Percentiles rank a stretch among this genome's conserved stretches.
Conservation (phyloP, 208 protist genomes). For the Crithidia mellificae region DNA sequence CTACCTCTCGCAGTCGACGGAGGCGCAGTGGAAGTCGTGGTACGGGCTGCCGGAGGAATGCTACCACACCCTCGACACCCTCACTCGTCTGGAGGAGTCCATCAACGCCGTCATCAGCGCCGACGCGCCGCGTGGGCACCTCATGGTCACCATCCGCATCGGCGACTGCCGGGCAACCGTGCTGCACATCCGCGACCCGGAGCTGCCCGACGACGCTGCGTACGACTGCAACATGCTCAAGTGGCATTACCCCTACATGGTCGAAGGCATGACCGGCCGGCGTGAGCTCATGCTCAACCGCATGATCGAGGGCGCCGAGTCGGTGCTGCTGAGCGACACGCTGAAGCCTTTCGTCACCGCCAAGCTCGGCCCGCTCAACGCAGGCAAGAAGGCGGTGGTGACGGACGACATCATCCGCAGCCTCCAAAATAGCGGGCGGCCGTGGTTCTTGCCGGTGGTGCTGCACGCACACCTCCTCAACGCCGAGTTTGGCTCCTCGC, state of each 20-base stretch:
- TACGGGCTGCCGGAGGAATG: slow-evolving; percentile 58
- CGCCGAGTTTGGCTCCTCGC: slow-evolving; percentile 69
- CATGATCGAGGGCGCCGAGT: slow-evolving; percentile 81
- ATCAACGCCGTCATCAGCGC: slow-evolving; percentile 62
- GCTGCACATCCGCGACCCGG: slow-evolving; percentile 71
- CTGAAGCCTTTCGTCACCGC: slow-evolving; percentile 70
- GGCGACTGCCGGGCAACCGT: slow-evolving; percentile 83
- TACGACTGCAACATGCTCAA: slow-evolving; percentile 87
- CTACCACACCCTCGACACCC: slow-evolving; percentile 63
- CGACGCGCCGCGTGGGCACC: slow-evolving; percentile 62
- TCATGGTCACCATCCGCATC: slow-evolving; percentile 86
- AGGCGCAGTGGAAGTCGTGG: slow-evolving; percentile 74
- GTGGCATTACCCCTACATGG: slow-evolving; percentile 84
- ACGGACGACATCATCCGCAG: slow-evolving; percentile 68
- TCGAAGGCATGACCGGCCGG: slow-evolving; percentile 64
- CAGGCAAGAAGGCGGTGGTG: slow-evolving; percentile 32
- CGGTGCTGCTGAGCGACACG: slow-evolving; percentile 70
- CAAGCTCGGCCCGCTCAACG: slow-evolving; percentile 68
- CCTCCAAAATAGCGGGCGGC: slow-evolving; percentile 67
- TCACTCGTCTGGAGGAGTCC: slow-evolving; percentile 77
- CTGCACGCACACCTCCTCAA: slow-evolving; percentile 82
- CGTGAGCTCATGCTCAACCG: slow-evolving; percentile 78
- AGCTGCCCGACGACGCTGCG: slow-evolving; percentile 66
- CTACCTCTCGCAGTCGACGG: slow-evolving; percentile 44
- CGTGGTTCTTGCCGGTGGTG: slow-evolving; percentile 74